Conservation (phyloP, 192 early-diverging fungal species). For the Backusella morwellensis region DNA sequence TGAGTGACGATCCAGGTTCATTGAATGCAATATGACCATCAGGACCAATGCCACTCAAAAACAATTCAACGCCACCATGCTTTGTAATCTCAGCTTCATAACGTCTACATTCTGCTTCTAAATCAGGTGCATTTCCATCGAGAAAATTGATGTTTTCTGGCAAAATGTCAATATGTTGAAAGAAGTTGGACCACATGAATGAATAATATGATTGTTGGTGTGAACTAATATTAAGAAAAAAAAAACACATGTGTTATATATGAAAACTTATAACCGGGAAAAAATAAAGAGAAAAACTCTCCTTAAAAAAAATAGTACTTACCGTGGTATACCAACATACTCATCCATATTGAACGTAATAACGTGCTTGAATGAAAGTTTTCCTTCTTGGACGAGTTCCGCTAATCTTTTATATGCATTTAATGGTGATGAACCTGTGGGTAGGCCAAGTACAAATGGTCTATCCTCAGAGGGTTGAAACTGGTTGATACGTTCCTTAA, state of each 20-base stretch:
- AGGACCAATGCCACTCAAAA: slow-evolving; percentile 80
- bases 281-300: not conserved
- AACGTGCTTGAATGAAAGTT: slow-evolving; percentile 76
- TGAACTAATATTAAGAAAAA: not conserved
- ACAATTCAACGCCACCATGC: slow-evolving; percentile 85
- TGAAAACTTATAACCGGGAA: slow-evolving; percentile 43
- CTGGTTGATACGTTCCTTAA: slow-evolving; percentile 76
- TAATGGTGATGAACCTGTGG: slow-evolving; percentile 82
- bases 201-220: slow-evolving; percentile 76
- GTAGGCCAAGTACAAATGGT: slow-evolving; percentile 86
- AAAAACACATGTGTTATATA: slow-evolving; percentile 1
- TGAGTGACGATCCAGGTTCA: slow-evolving; percentile 82
- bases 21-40: slow-evolving; percentile 88
- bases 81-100: slow-evolving; percentile 79
- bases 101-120: slow-evolving; percentile 72
- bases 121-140: slow-evolving; percentile 77
- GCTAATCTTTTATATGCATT: slow-evolving; percentile 78
- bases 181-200: slow-evolving; percentile 86
- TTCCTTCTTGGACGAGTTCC: slow-evolving; percentile 60
- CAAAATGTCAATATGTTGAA: slow-evolving; percentile 62
- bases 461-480: slow-evolving; percentile 70
- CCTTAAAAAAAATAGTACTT: slow-evolving; percentile 78
- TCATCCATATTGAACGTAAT: slow-evolving; percentile 93
- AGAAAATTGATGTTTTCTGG: slow-evolving; percentile 79
- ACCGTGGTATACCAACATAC: slow-evolving; percentile 79